Percentiles rank a stretch among this genome's conserved stretches.
These are phyloP conservation scores for Pseudonitzschia delicatissima DNA, from an alignment of 108 stramenopile genomes.

Conservation along the genomic window DNA sequence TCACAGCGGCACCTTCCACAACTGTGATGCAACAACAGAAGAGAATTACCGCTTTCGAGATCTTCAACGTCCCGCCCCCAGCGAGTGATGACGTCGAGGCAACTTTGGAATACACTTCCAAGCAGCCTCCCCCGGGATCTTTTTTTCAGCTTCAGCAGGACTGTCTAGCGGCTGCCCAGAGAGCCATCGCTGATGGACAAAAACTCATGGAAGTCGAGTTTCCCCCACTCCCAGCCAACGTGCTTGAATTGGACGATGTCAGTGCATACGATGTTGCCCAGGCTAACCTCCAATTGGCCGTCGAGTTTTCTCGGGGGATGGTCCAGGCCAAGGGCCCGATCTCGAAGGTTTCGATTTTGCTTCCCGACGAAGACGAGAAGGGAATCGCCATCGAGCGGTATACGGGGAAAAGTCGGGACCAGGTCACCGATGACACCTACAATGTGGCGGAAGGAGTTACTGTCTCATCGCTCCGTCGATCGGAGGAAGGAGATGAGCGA, in stretches of 20 bases:
- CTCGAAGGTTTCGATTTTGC: slow-evolving; percentile 62
- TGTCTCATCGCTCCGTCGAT: slow-evolving; percentile 48
- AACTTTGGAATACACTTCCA: slow-evolving; percentile 52
- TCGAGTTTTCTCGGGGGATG: slow-evolving; percentile 82
- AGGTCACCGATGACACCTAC: slow-evolving; percentile 65
- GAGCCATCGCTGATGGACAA: slow-evolving; percentile 78
- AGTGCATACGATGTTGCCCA: slow-evolving; percentile 88
- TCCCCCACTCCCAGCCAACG: slow-evolving; percentile 85
- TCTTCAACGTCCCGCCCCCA: slow-evolving; percentile 55
- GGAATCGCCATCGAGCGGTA: slow-evolving; percentile 59
- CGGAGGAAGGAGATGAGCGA: slow-evolving; percentile 66
- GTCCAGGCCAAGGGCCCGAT: slow-evolving; percentile 26
- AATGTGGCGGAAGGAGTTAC: slow-evolving; percentile 68
- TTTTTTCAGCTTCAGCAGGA: slow-evolving; percentile 81
- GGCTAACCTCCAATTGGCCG: slow-evolving; percentile 89
- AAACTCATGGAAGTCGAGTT: slow-evolving; percentile 90
- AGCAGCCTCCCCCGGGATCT: slow-evolving; percentile 52
- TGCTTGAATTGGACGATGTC: slow-evolving; percentile 90
- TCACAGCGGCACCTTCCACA: neutral
- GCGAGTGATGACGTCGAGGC: slow-evolving; percentile 40
- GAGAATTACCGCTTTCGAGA: neutral
- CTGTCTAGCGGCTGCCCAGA: slow-evolving; percentile 47
- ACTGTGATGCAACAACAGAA: neutral
- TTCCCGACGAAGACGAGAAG: slow-evolving; percentile 81
- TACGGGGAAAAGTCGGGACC: slow-evolving; percentile 26